Percentiles rank a stretch among this genome's conserved stretches.
These are phyloP conservation scores for Lenzites betulinus DNA, from an alignment of 768 basidiomycete genomes.

Conservation along the genomic window DNA sequence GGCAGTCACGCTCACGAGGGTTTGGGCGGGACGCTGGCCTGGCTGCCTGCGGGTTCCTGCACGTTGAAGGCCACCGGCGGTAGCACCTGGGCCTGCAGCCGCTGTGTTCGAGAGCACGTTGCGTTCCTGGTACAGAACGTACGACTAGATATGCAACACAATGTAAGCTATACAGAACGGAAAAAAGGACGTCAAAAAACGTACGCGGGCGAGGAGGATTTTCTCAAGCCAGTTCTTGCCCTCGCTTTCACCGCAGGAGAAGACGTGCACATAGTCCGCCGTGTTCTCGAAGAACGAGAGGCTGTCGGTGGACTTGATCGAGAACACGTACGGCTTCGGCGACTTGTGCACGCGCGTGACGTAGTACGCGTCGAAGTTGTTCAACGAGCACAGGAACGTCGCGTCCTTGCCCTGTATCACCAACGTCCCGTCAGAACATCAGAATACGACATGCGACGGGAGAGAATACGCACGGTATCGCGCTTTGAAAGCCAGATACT, in stretches of 20 bases:
- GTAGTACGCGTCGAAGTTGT: slow-evolving; percentile 86
- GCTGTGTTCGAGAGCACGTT: slow-evolving; percentile 54
- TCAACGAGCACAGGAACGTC: slow-evolving; percentile 76
- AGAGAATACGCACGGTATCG: slow-evolving; percentile 62
- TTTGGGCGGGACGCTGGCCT: slow-evolving; percentile 44
- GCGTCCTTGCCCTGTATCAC: slow-evolving; percentile 78
- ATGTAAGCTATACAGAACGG: slow-evolving; percentile 11
- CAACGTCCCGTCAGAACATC: background rate
- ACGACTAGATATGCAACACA: slow-evolving; percentile 54
- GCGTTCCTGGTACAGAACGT: slow-evolving; percentile 79
- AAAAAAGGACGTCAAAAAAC: slow-evolving; percentile 32
- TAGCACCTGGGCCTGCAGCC: slow-evolving; percentile 19
- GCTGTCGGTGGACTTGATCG: slow-evolving; percentile 87
- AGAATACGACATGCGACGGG: slow-evolving; percentile 6
- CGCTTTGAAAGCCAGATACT: slow-evolving; percentile 87
- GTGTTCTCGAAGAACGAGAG: slow-evolving; percentile 84
- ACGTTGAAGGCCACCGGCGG: slow-evolving; percentile 38
- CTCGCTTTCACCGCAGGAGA: slow-evolving; percentile 75
- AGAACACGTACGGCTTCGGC: slow-evolving; percentile 84
- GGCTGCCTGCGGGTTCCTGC: slow-evolving; percentile 37
- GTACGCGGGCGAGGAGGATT: slow-evolving; percentile 79
- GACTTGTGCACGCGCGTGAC: slow-evolving; percentile 77
- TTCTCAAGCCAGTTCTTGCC: slow-evolving; percentile 79
- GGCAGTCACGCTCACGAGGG: slow-evolving; percentile 50
- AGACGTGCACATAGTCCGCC: slow-evolving; percentile 85